Evolutionary conservation across 2,329 filamentous ascomycete species (phyloP).

Genomic region (Ilyonectria sp.): DNA sequence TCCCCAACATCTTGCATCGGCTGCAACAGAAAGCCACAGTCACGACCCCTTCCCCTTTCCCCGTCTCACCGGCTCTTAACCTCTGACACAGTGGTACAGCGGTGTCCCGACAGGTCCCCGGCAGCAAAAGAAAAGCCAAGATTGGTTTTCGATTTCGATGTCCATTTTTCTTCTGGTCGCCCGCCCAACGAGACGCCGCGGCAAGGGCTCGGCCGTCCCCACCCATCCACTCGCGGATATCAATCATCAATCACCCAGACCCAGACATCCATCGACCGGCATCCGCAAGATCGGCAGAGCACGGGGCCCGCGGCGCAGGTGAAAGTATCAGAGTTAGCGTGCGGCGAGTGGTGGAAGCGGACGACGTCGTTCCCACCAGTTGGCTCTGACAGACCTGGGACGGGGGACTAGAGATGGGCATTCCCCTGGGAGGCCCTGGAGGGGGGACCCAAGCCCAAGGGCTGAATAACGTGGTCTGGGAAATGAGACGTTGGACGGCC

Average conservation of each 20-base stretch:
- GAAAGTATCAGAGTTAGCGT: conserved; percentile 16
- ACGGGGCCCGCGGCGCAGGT: conserved; percentile 43
- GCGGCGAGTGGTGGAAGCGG: conserved; percentile 41
- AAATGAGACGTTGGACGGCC: conserved; percentile 18
- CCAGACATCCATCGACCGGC: conserved; percentile 18
- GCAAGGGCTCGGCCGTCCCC: conserved; percentile 10
- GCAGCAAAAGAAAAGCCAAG: not conserved
- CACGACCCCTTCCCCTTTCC: conserved; percentile 4
- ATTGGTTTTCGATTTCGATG: conserved; percentile 23
- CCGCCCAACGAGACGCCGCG: conserved; percentile 14
- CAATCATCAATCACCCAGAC: conserved; percentile 18
- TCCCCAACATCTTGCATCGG: conserved; percentile 13
- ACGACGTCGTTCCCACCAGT: conserved; percentile 40
- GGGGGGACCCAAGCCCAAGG: not conserved
- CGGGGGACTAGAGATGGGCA: conserved; percentile 23
- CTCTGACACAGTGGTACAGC: conserved; percentile 29
- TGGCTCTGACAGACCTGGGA: conserved; percentile 42
- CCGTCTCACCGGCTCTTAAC: conserved; percentile 24
- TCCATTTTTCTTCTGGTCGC: conserved; percentile 16
- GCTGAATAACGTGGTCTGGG: conserved; percentile 28
- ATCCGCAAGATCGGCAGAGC: conserved; percentile 48
- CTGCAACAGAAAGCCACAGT: conserved; percentile 15
- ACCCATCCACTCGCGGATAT: conserved; percentile 14
- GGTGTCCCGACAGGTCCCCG: not conserved
- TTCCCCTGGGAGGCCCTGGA: conserved; percentile 13